These are phyloP conservation scores for Elaeis oleifera DNA, from an alignment of 202 grass and related monocot species.

Conservation along the genomic window DNA sequence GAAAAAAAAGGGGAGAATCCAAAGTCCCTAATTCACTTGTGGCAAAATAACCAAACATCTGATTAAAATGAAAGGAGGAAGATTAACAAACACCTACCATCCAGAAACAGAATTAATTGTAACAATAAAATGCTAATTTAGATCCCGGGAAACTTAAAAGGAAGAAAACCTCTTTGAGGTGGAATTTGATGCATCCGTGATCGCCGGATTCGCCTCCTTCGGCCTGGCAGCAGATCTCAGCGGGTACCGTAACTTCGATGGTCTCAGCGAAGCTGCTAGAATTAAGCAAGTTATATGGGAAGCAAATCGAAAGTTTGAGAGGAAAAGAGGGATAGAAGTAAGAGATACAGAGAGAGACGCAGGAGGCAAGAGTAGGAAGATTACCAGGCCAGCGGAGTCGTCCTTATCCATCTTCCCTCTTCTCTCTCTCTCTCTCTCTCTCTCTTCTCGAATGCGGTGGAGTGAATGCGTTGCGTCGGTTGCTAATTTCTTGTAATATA, in stretches of 20 bases:
- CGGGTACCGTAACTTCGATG: slow-evolving; percentile 62
- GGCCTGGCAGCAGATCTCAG: slow-evolving; percentile 44
- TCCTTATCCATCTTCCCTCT: slow-evolving; percentile 14
- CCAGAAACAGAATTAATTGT: background rate
- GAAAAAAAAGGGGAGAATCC: too few relatives aligned
- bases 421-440: background rate
- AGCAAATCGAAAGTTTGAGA: background rate
- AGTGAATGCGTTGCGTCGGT: background rate
- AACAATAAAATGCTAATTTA: background rate
- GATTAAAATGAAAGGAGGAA: too few relatives aligned
- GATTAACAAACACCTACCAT: too few relatives aligned
- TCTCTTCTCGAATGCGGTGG: background rate
- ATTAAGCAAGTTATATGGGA: background rate
- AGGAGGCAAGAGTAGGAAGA: background rate
- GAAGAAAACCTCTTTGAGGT: slow-evolving; percentile 35
- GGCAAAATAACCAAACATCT: too few relatives aligned
- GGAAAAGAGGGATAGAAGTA: background rate
- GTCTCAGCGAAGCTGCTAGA: slow-evolving; percentile 30
- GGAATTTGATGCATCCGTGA: slow-evolving; percentile 21
- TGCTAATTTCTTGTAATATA: slow-evolving; percentile 15
- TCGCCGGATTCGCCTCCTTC: slow-evolving; percentile 13
- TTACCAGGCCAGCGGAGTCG: slow-evolving; percentile 17
- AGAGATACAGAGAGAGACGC: too few relatives aligned
- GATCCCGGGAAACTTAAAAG: background rate
- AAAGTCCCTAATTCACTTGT: too few relatives aligned